Evolutionary conservation across 345 rosid genomes (phyloP), one percentile per base, ranked within the genome.

Genomic region (Aquilaria sinensis): DNA sequence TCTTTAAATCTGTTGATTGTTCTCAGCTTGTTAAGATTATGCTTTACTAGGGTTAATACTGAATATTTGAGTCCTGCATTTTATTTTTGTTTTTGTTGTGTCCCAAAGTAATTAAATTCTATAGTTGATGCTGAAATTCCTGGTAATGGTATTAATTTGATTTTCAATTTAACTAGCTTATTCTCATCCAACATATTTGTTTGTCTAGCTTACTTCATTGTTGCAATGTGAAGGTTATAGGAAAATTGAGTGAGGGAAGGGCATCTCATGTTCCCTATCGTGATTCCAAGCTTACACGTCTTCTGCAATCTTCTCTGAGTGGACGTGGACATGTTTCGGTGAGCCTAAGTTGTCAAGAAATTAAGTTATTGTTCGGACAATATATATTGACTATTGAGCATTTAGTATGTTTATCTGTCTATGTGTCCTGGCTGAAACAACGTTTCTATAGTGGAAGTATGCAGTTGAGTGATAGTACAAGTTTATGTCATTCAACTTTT

Each of bases 241-340:
- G 99, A 69, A 95, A 95, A 72, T 74, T 95, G 71, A 95, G 98
- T 65, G 99, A 95, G 75, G 99, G 99, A 62, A 95, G 83, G 83
- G 96, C 97, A 66, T 91, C 94, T 73, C 99, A 95, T 77, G 96
- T 95, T 79, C 99, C 99, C 32, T 95, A 85, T 77, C 86, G 99
- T 51, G 99, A 95, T 74, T 95, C 99, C 51, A 95, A 95, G 79
- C 96, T 95, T 56, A 95, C 99, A 31, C 96, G 99, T 48, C 99
- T 95, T 79, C 74, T 95, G 81, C 99, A 95, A 72, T 89, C 99
- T 70, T 95, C 99, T 12, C 62, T 95, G 68, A 82, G 98, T 65
- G 99, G 99, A 62, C 98, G 85, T 62, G 99, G 99, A 15, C 98
- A 95, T 81, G 98, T 95, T 48, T 95, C 98, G 72, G 99, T 95